phyloP scores from a whole-genome alignment of 2,329 filamentous ascomycete species.

The Trichoderma sp. region DNA sequence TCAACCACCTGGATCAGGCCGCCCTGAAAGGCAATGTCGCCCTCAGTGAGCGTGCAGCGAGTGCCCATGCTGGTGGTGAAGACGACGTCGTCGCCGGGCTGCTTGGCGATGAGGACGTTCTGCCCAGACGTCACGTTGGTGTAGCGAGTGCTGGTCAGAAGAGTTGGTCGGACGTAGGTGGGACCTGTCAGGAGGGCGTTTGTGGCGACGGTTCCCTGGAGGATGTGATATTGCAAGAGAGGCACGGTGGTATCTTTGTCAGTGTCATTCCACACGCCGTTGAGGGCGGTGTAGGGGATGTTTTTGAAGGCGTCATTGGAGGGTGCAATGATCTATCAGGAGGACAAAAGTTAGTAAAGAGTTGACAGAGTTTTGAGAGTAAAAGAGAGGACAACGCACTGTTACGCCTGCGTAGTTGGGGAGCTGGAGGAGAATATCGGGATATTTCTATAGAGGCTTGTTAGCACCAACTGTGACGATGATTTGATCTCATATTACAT shows the following conservation, averaged over 20 bases:
- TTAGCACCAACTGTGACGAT: neutral
- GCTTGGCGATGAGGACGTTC: conserved; percentile 51
- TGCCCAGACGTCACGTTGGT: conserved; percentile 57
- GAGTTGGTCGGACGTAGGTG: conserved; percentile 48
- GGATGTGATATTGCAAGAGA: conserved; percentile 65
- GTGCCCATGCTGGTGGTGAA: conserved; percentile 56
- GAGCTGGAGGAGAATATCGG: conserved; percentile 49
- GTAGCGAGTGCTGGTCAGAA: conserved; percentile 48
- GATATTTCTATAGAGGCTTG: conserved; percentile 46
- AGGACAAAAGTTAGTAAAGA: neutral
- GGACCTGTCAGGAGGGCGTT: conserved; percentile 44
- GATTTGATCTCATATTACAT: conserved; percentile 15
- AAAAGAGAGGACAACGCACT: conserved; percentile 38
- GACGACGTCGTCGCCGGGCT: conserved; percentile 48
- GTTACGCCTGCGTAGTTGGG: conserved; percentile 51
- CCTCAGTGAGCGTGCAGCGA: conserved; percentile 47
- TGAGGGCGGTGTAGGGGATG: conserved; percentile 56
- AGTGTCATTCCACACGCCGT: conserved; percentile 51
- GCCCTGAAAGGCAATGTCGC: conserved; percentile 53
- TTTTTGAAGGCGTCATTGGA: conserved; percentile 60
- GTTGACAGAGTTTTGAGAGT: neutral
- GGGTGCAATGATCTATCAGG: conserved; percentile 56
- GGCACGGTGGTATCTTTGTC: conserved; percentile 49
- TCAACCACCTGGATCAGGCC: conserved; percentile 59
- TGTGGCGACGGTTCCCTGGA: conserved; percentile 54